Evolutionary conservation across 1,284 basidiomycete genomes (phyloP).

Genomic region (Schizophyllum commune): DNA sequence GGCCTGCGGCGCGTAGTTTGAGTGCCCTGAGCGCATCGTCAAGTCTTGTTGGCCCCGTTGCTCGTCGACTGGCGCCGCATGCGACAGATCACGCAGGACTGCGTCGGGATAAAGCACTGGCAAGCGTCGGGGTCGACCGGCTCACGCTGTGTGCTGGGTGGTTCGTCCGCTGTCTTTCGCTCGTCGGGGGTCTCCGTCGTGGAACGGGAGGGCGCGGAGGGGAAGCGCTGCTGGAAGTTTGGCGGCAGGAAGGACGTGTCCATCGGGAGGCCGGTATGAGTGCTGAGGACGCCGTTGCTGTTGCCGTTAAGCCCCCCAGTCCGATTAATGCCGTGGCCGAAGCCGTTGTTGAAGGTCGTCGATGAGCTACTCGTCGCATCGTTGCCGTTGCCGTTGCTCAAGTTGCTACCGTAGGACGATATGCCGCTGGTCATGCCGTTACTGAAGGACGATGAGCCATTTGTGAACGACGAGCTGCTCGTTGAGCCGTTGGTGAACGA

Average conservation of each 20-base stretch:
- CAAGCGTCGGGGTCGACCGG: neutral
- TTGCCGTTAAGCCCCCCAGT: neutral
- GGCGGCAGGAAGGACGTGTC: neutral
- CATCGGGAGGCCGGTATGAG: neutral
- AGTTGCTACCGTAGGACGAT: too few species aligned
- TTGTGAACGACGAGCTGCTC: too few species aligned
- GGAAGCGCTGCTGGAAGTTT: neutral
- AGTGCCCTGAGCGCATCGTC: neutral
- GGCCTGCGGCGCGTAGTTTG: too few species aligned
- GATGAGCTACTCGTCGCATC: neutral
- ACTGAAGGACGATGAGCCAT: too few species aligned
- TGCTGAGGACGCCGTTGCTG: neutral
- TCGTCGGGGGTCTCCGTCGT: neutral
- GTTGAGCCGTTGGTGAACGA: too few species aligned
- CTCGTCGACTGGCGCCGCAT: neutral
- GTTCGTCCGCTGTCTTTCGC: neutral
- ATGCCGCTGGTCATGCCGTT: too few species aligned
- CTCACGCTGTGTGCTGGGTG: neutral
- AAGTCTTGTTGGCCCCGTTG: neutral
- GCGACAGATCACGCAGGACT: neutral
- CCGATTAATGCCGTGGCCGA: neutral
- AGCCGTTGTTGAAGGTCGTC: neutral
- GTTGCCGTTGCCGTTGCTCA: too few species aligned
- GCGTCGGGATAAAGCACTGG: neutral
- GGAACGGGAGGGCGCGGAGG: neutral